Evolutionary conservation across 129 eudicot genomes (phyloP).

Genomic region (Flaveria sonorensis): DNA sequence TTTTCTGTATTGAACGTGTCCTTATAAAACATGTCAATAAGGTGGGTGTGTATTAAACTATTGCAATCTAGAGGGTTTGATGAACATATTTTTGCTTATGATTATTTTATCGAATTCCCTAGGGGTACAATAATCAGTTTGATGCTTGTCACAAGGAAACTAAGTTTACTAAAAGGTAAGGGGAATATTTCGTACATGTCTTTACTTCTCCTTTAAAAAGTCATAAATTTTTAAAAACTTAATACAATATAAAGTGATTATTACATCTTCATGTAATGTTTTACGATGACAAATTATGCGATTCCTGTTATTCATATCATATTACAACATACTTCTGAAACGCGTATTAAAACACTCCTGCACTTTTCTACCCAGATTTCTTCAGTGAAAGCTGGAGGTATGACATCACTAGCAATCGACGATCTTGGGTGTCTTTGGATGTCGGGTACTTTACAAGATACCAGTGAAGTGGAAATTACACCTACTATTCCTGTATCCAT

Average conservation of each 20-base stretch:
- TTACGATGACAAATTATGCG: neutral
- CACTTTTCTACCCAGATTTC: slow-evolving; percentile 49
- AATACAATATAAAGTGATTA: neutral
- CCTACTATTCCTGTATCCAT: slow-evolving; percentile 52
- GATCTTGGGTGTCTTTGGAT: slow-evolving; percentile 71
- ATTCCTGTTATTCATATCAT: neutral
- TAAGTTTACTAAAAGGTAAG: neutral
- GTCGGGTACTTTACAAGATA: slow-evolving; percentile 72
- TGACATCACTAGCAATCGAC: slow-evolving; percentile 92
- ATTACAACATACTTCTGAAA: neutral
- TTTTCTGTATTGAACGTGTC: neutral
- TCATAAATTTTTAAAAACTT: neutral
- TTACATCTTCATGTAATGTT: neutral
- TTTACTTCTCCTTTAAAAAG: neutral
- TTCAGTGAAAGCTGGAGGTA: slow-evolving; percentile 84
- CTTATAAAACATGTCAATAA: neutral
- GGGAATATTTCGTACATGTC: neutral
- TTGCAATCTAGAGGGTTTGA: neutral
- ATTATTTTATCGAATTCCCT: neutral
- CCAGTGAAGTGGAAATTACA: slow-evolving; percentile 39
- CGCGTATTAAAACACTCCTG: slow-evolving; percentile 3
- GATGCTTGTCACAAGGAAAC: neutral
- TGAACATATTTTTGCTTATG: neutral
- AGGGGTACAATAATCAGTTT: neutral
- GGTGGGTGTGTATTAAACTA: neutral